phyloP scores from a whole-genome alignment of 331 rosid genomes.

The Pyrus hybrid region DNA sequence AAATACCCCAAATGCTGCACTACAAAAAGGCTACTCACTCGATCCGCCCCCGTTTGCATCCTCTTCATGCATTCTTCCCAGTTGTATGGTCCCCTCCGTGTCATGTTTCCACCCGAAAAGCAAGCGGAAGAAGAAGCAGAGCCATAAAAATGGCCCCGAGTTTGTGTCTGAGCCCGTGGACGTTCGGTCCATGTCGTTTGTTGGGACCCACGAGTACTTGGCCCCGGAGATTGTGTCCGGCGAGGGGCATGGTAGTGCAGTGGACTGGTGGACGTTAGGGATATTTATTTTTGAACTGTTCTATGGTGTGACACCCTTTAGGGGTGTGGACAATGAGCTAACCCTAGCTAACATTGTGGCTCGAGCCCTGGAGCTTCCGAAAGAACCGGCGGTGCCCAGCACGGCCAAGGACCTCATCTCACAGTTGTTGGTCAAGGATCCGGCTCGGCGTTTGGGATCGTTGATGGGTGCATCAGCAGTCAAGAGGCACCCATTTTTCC shows the following conservation, averaged over 20 bases:
- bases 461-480: conserved; percentile 62
- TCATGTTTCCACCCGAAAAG: conserved; percentile 74
- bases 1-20: conserved; percentile 35
- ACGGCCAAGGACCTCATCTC: conserved; percentile 71
- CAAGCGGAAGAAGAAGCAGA: conserved; percentile 72
- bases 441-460: conserved; percentile 56
- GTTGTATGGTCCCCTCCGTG: conserved; percentile 70
- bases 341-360: conserved; percentile 84
- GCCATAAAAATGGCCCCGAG: conserved; percentile 48
- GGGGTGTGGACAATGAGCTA: conserved; percentile 68
- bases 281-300: conserved; percentile 67
- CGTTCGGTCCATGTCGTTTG: conserved; percentile 77
- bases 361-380: conserved; percentile 79
- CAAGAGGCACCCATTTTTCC: conserved; percentile 69
- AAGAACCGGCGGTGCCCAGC: conserved; percentile 58
- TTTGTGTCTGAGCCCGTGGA: conserved; percentile 75
- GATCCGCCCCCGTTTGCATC: conserved; percentile 56
- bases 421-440: conserved; percentile 64
- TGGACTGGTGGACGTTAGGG: conserved; percentile 89
- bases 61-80: conserved; percentile 72
- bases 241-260: conserved; percentile 83
- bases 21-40: conserved; percentile 19
- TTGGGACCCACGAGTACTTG: conserved; percentile 78
- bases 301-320: conserved; percentile 71
- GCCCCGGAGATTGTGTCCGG: conserved; percentile 85